Evolutionary conservation across 1,284 basidiomycete genomes (phyloP), one percentile per base, ranked within the genome.

Genomic region (Melampsora americana): DNA sequence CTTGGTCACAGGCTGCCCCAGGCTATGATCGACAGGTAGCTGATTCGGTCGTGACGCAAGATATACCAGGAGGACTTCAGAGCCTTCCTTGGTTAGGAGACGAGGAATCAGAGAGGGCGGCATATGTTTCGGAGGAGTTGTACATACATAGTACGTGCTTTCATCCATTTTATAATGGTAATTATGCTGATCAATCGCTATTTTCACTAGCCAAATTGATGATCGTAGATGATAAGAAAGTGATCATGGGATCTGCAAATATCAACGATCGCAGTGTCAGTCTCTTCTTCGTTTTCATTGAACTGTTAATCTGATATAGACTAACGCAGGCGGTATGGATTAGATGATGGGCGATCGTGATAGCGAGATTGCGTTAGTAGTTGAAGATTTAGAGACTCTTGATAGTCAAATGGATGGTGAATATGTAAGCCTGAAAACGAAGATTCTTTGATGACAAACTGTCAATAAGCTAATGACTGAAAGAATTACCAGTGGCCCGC

Each of bases 351-450:
- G 94, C 39, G 89, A 95, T 80, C 92, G 92, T 46, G 94, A 96
- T 83, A 93, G 92, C 0, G 94, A 97, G 84, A 95, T 96, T 79
- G 92, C 91, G 0, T 84, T 95, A 6, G 88, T 96, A 20, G 90
- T 95, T 32, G 93, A 96, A 83, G 94, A 97, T 80, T 84, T 86
- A 1, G 92, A 95, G 72, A 85, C 89, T 84, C 86, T 97, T 69
- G 86, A 88, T 69, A 87, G 89, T 9, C 86, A 82, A 4, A 95
- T 96, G 93, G 85, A 92, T 79, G 92, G 92, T 2, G 83, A 88
- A 78, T 87, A 74, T 14, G 77, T 78, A 14, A 62, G 78, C 65
- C 35, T 30, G 11, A 7, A 42, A 53, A n/a, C 5, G 5, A 26
- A 1, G 28, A 2, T 39, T 44, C 20, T 20, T 12, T 61, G 23